These are phyloP conservation scores for Hypoxylon sp. DNA, from an alignment of 2,329 filamentous ascomycete species.

Conservation along the genomic window DNA sequence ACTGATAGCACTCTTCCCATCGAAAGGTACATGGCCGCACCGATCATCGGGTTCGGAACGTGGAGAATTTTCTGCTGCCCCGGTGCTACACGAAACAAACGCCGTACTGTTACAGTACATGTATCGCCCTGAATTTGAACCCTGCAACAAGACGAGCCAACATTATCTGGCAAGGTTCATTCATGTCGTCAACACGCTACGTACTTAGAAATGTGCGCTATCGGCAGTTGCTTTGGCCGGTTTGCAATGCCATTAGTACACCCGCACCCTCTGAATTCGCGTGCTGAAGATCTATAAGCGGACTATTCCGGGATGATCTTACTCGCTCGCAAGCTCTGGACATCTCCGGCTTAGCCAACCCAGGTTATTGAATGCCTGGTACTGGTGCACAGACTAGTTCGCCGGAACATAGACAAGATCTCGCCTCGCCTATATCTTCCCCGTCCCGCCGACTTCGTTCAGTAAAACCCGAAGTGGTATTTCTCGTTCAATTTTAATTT, in stretches of 20 bases:
- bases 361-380: constrained; percentile 25
- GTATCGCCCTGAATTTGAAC: constrained; percentile 18
- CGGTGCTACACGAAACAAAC: constrained; percentile 42
- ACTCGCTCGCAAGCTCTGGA: constrained; percentile 10
- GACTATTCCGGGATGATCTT: constrained; percentile 29
- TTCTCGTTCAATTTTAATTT: constrained; percentile 32
- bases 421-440: constrained; percentile 37
- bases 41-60: constrained; percentile 28
- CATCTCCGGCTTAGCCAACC: constrained; percentile 24
- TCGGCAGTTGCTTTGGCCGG: constrained; percentile 27
- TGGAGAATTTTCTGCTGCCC: constrained; percentile 31
- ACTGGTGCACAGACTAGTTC: constrained; percentile 42
- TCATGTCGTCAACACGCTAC: constrained; percentile 2
- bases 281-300: constrained; percentile 19
- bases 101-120: constrained; percentile 30
- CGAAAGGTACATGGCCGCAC: constrained; percentile 25
- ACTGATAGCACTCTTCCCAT: constrained; percentile 22
- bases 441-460: constrained; percentile 27
- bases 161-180: constrained; percentile 16
- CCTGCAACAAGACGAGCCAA: constrained; percentile 20
- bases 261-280: not conserved
- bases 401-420: constrained; percentile 39
- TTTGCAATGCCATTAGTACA: not conserved
- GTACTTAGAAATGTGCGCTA: constrained; percentile 16
- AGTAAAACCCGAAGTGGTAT: constrained; percentile 17